phyloP scores from a whole-genome alignment of 805 yeast genomes.

The Teunomyces kruisii region DNA sequence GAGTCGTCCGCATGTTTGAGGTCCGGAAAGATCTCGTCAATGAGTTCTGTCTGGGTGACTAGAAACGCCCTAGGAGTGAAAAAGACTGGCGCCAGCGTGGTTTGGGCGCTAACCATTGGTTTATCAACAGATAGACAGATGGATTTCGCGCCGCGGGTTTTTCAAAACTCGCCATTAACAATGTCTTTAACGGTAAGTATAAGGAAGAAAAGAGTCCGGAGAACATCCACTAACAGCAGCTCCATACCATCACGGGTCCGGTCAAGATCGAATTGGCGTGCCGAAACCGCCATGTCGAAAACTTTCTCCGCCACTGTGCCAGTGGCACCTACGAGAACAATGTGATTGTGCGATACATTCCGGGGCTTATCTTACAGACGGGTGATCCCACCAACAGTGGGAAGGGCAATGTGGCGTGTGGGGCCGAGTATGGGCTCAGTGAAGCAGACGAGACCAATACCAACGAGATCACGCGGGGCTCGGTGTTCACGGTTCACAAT shows the following conservation, averaged over 20 bases:
- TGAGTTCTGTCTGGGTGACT: constrained; percentile 17
- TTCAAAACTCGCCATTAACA: not conserved
- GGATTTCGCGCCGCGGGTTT: not conserved
- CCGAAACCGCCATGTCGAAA: constrained; percentile 15
- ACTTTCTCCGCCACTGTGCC: constrained; percentile 24
- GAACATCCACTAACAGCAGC: constrained; percentile 9
- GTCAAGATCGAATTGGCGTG: constrained; percentile 15
- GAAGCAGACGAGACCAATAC: not conserved
- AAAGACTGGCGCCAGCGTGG: not conserved
- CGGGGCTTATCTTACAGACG: constrained; percentile 19
- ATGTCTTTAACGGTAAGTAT: constrained; percentile 14
- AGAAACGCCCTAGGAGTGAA: constrained; percentile 8
- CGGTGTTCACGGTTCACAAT: constrained; percentile 13
- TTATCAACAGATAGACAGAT: too few relatives aligned
- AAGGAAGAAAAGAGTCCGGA: too few relatives aligned
- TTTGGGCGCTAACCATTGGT: not conserved
- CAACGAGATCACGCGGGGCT: constrained; percentile 12
- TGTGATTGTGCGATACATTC: constrained; percentile 16
- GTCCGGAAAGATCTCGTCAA: constrained; percentile 24
- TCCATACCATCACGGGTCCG: constrained; percentile 17
- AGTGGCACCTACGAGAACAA: constrained; percentile 16
- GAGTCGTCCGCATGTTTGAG: constrained; percentile 3
- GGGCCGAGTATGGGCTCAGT: not conserved
- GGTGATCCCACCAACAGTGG: constrained; percentile 22
- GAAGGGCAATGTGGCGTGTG: constrained; percentile 12